These are phyloP conservation scores for Xylaria bambusicola DNA, from an alignment of 495 filamentous ascomycete genomes.

Conservation along the genomic window DNA sequence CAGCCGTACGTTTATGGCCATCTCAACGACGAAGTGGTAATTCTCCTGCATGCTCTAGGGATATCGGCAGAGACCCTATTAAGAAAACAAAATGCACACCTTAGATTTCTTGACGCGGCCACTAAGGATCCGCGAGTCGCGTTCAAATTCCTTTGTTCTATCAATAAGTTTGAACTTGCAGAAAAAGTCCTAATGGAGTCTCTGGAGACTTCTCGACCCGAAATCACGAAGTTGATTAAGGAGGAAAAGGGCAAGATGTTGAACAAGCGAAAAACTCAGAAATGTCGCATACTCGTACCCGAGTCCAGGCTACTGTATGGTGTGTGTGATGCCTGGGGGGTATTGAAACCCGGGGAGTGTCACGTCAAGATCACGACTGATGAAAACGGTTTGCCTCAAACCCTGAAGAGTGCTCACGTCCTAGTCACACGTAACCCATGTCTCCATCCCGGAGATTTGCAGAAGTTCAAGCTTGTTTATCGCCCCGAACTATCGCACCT, in stretches of 20 bases:
- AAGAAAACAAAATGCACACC: conserved; percentile 47
- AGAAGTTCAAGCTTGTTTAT: conserved; percentile 51
- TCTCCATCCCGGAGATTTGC: conserved; percentile 55
- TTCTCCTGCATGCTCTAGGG: conserved; percentile 48
- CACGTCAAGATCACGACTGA: conserved; percentile 47
- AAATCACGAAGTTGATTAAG: conserved; percentile 39
- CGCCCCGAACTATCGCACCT: conserved; percentile 45
- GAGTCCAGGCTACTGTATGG: conserved; percentile 52
- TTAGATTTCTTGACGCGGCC: conserved; percentile 42
- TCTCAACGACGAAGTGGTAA: conserved; percentile 54
- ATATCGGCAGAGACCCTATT: conserved; percentile 39
- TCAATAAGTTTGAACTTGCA: conserved; percentile 43
- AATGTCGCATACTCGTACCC: conserved; percentile 48
- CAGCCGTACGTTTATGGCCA: conserved; percentile 52
- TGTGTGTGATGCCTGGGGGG: conserved; percentile 49
- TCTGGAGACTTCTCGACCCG: conserved; percentile 35
- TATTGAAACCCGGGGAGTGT: conserved; percentile 51
- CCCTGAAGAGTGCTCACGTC: conserved; percentile 44
- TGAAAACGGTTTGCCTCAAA: conserved; percentile 40
- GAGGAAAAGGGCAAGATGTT: conserved; percentile 47
- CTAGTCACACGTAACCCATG: conserved; percentile 56
- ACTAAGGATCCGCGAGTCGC: conserved; percentile 34
- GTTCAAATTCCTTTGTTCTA: conserved; percentile 47
- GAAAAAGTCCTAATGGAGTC: conserved; percentile 51
- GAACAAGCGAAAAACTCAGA: conserved; percentile 49